Base-by-base conservation (phyloP, 148 eudicot species). In the Rhododendron molle region DNA sequence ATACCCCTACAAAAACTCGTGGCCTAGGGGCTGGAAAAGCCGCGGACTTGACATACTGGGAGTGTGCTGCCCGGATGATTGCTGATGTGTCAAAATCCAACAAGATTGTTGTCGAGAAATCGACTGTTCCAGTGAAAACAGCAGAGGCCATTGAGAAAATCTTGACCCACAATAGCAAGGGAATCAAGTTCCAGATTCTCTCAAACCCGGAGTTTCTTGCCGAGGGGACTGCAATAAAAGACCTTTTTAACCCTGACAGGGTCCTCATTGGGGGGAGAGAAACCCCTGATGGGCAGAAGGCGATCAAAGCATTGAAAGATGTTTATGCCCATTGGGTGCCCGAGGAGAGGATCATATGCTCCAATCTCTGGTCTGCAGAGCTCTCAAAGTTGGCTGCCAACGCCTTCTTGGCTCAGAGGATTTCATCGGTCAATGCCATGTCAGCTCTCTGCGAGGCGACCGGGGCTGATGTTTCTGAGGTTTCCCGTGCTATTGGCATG, bases 21-120 rank as follows among this genome's bases (percentile, higher is more conserved):
- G 95, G 95, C 5, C 93, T 93, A 8, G 94, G 95, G 32, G 95
- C 95, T 34, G 95, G 95, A 1, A 93, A 93, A 83, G 95, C 94
- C 3, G 95, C 93, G 23, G 93, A 92, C 72, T 84, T 93, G 85
- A 92, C 94, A 26, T 93, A 93, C 60, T 93, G 94, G 95, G 95
- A 93, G 87, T 91, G 94, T 28, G 94, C 95, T 0, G 95, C 95
- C 8, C 86, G 95, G 78, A 92, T 93, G 95, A 93, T 93, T 7
- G 95, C 95, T 79, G 92, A 93, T 32, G 95, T 93, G 4, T 87
- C 95, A 30, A 88, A 81, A 46, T 88, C 91, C 21, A 77, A 91
- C 83, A 93, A 93, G 89, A 91, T 93, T 69, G 95, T 92, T 36
- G 95, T 93, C 18, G 95, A 93, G 92, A 92, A 93, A 69, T 93